Conservation (phyloP, 305 asterid genomes). For the Fraxinus latifolia region DNA sequence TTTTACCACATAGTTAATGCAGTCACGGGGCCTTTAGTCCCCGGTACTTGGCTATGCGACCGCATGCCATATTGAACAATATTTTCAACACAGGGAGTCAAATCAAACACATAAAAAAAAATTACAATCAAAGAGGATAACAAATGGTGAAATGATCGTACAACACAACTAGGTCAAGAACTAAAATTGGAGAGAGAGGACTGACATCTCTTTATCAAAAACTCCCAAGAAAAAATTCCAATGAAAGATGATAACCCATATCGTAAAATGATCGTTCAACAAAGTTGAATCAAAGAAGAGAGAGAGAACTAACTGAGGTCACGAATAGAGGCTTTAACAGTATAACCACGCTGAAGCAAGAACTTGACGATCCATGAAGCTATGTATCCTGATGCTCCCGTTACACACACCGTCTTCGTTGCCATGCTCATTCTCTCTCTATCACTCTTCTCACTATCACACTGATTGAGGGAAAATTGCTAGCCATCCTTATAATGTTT, state of each 20-base stretch:
- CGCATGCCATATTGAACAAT: no score
- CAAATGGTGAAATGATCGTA: not conserved
- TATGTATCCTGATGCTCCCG: slow-evolving; percentile 39
- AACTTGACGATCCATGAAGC: slow-evolving; percentile 39
- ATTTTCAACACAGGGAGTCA: no score
- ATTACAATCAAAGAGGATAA: no score
- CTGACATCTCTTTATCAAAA: not conserved
- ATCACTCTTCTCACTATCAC: not conserved
- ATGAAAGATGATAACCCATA: not conserved
- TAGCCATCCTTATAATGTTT: no score
- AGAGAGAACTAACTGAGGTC: slow-evolving; percentile 22
- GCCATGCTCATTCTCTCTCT: not conserved
- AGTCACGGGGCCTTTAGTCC: no score
- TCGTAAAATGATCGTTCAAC: not conserved
- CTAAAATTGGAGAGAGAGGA: not conserved
- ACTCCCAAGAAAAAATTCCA: not conserved
- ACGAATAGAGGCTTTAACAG: slow-evolving; percentile 32
- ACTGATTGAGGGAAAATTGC: no score
- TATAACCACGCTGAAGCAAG: slow-evolving; percentile 33
- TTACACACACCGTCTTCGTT: slow-evolving; percentile 31
- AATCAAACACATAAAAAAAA: no score
- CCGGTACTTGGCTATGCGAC: no score
- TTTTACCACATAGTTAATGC: no score
- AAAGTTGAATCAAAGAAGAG: not conserved
- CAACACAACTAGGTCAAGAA: not conserved